Base-by-base conservation (phyloP, 2,329 filamentous ascomycete species). In the Penicillium olsonii region DNA sequence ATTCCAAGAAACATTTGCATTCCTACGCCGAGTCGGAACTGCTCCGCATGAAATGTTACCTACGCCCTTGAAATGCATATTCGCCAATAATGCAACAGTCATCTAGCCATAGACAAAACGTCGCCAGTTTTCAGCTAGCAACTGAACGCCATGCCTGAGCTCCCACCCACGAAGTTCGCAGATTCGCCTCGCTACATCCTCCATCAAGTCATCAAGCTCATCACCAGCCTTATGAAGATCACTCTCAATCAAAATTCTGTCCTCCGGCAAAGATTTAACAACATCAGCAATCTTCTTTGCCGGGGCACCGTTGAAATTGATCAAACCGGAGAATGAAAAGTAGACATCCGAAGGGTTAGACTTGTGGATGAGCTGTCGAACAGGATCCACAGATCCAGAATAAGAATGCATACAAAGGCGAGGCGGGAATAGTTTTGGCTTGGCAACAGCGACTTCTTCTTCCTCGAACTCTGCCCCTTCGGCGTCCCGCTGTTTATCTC, bases 371-470 rank as follows among this genome's bases (percentile, higher is more conserved):
- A 96, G 97, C 68, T 91, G 90, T 56, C 82, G 85, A 31, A 96
- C 73, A 26, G 86, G 80, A 48, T 94, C 85, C 10, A 83, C 77
- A 5, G 87, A 81, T 0, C 90, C 92, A 40, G 88, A 95, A 70
- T 91, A 99, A 0, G 92, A 96, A 70, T 99, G 94, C 51, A 99
- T 82, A 65, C 94, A 99, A 66, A 97, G 87, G 8, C 92, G 78
- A 1, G 92, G 91, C 4, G 94, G 92, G 60, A 87, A 97, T 0
- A 88, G 86, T 14, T 12, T 41, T 11, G 14, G 52, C n/a, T 45
- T 53, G 8, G 33, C 5, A 18, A 10, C 15, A 14, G 61, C 43
- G 4, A 51, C 44, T 5, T 53, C 37, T 15, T 57, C 41, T 39
- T 57, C 37, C 8, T 65, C 50, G 5, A 65, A 62, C 11, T 67